Conservation (phyloP, 1,284 basidiomycete genomes). For the Volvariella surrecta region DNA sequence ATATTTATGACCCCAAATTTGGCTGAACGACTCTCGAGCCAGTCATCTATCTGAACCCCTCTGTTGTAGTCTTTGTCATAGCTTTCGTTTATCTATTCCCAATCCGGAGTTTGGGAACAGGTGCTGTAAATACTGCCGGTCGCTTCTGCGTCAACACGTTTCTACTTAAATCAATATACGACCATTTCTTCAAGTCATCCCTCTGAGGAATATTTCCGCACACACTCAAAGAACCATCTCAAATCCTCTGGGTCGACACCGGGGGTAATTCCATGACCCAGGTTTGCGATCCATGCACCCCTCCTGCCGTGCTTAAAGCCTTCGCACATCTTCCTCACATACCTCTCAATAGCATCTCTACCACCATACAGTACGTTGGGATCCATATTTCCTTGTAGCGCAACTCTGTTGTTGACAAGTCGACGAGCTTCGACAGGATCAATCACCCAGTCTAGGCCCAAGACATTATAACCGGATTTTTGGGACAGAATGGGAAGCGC, state of each 20-base stretch:
- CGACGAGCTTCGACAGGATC: conserved; percentile 63
- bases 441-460: conserved; percentile 87
- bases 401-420: conserved; percentile 55
- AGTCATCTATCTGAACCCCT: no score
- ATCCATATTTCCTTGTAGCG: conserved; percentile 94
- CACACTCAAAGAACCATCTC: conserved; percentile 84
- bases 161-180: no score
- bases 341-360: conserved; percentile 77
- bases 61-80: no score
- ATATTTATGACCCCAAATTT: no score
- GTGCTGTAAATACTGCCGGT: no score
- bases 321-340: conserved; percentile 79
- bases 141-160: no score
- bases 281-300: conserved; percentile 87
- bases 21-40: no score
- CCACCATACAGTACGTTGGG: conserved; percentile 86
- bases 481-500: conserved; percentile 49
- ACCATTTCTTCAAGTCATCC: conserved; percentile 9
- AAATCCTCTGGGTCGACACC: conserved; percentile 90
- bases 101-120: no score
- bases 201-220: conserved; percentile 71
- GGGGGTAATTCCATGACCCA: conserved; percentile 97
- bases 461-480: conserved; percentile 70
- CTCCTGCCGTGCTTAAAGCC: conserved; percentile 52
- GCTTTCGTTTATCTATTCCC: no score